Conservation (phyloP, 495 filamentous ascomycete genomes). For the Rhypophila decipiens region DNA sequence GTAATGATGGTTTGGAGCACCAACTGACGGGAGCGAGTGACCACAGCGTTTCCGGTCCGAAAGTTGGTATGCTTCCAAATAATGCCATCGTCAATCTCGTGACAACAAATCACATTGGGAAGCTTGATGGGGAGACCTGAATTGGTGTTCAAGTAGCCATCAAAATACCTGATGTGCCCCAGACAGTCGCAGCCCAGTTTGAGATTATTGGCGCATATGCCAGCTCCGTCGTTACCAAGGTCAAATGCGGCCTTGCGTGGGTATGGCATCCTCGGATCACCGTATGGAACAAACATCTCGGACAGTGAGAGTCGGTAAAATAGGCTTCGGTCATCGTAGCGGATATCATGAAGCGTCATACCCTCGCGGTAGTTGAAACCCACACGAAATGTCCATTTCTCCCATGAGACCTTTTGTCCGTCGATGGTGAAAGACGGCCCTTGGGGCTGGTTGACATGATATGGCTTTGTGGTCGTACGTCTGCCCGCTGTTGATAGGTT, state of each 20-base stretch:
- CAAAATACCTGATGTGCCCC: conserved; percentile 66
- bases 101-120: conserved; percentile 67
- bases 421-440: conserved; percentile 59
- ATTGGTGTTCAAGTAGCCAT: conserved; percentile 45
- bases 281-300: conserved; percentile 78
- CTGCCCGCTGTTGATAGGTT: conserved; percentile 53
- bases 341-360: conserved; percentile 56
- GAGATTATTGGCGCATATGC: conserved; percentile 64
- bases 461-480: conserved; percentile 60
- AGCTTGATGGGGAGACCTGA: conserved; percentile 51
- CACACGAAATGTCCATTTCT: conserved; percentile 59
- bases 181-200: conserved; percentile 61
- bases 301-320: conserved; percentile 60
- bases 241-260: conserved; percentile 72
- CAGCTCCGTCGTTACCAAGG: conserved; percentile 64
- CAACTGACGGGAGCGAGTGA: conserved; percentile 60
- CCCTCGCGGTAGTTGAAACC: conserved; percentile 67
- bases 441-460: conserved; percentile 68
- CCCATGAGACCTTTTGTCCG: conserved; percentile 42
- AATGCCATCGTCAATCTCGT: conserved; percentile 65
- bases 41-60: conserved; percentile 56
- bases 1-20: conserved; percentile 72
- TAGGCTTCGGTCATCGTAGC: conserved; percentile 56
- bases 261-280: conserved; percentile 59
- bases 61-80: conserved; percentile 77